Conservation (phyloP, 179 eudicot genomes). For the Carnegiea gigantea region DNA sequence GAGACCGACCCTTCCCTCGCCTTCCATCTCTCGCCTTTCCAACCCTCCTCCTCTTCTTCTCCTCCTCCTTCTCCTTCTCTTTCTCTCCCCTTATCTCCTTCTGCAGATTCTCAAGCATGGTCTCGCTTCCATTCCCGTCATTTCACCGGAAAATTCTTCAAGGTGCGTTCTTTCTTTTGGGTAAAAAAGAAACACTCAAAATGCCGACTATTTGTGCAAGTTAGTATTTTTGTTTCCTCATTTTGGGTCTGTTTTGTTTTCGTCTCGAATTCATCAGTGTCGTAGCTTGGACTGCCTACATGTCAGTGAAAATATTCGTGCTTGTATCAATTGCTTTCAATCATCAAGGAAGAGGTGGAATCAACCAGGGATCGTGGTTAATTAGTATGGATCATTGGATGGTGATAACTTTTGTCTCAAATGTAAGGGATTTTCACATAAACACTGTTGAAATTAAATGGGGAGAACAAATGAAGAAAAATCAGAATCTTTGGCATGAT, state of each 20-base stretch:
- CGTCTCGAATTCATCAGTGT: neutral
- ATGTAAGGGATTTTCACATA: too few relatives aligned
- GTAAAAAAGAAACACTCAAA: neutral
- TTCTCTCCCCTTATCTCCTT: neutral
- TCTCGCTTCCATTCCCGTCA: constrained; percentile 76
- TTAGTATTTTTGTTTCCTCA: neutral
- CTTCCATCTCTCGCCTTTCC: constrained; percentile 48
- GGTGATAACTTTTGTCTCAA: too few relatives aligned
- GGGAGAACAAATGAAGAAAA: too few relatives aligned
- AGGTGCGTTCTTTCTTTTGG: constrained; percentile 40
- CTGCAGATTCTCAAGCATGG: constrained; percentile 65
- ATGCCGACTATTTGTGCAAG: neutral
- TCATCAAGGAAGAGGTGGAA: too few relatives aligned
- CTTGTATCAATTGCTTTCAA: too few relatives aligned
- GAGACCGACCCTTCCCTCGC: constrained; percentile 51
- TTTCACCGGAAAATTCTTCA: constrained; percentile 91
- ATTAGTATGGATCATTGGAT: too few relatives aligned
- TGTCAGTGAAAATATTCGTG: neutral
- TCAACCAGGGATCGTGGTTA: too few relatives aligned
- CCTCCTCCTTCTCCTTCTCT: neutral
- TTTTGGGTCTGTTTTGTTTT: constrained; percentile 13
- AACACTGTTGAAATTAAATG: too few relatives aligned
- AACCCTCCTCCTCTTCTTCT: constrained; percentile 16
- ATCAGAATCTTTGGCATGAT: too few relatives aligned
- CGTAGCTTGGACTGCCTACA: constrained; percentile 7